Base-by-base conservation (phyloP, 495 filamentous ascomycete species). In the Rusavskia elegans region DNA sequence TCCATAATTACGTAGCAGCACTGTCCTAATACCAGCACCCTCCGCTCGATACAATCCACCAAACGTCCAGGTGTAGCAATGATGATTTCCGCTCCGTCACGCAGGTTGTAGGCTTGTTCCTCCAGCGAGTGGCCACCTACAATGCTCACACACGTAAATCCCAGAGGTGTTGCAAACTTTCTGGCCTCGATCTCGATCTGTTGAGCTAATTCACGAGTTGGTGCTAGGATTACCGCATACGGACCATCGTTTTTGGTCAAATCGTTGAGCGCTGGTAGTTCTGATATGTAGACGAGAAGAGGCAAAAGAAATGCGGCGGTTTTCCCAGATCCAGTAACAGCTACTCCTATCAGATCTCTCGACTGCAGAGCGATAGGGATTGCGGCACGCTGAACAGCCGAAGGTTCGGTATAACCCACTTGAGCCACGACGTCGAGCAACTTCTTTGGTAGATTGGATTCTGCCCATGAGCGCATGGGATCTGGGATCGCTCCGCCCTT, bases 1-100 rank as follows among this genome's bases (percentile, higher is more conserved):
- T 99, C 92, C 83, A 87, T 85, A 65, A 99, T 95, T 48, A 97
- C 80, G 69, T 99, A 99, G 71, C 90, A 96, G 63, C 93, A 97
- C 66, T 97, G 93, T 14, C 80, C 80, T 29, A 99, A 79, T 7
- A 99, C 92, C 0, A 97, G 71, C 11, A 97, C 78, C 11, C 93
- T 82, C 27, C 93, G 78, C 67, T 99, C 92, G 53, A 99, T 89
- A 65, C 87, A 96, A 68, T 99, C 92, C 27, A 97, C 86, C 0
- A 99, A 76, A 79, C 92, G 89, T 69, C 92, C 92, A 0, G 93
- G 93, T 0, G 92, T 99, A 37, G 92, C 92, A 57, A 99, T 95
- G 62, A 99, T 93, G 63, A 99, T 96, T 65, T 99, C 93, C 8
- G 92, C 93, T 45, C 92, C 92, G 59, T 96, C 83, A n/a, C 93